A percentile compares a stretch with the other conserved stretches of the same genome.
Conservation (phyloP, 768 basidiomycete genomes). For the Inosperma sp. region DNA sequence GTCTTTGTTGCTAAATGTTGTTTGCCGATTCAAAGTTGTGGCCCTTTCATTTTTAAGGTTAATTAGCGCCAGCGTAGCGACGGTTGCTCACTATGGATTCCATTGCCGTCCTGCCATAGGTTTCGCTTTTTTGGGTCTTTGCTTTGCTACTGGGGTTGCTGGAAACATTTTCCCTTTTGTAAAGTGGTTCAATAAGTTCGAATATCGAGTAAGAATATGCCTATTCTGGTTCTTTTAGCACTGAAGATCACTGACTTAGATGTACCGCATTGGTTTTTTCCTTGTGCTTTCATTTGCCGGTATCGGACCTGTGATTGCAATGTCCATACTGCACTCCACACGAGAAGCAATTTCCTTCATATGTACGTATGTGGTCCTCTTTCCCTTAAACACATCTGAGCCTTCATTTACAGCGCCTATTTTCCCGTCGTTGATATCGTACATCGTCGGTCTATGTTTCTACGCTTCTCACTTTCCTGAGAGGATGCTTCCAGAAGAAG, state of each 20-base stretch:
- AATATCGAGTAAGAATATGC: constrained; percentile 57
- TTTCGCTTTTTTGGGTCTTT: constrained; percentile 61
- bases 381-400: not conserved
- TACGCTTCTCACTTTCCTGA: constrained; percentile 87
- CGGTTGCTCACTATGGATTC: constrained; percentile 78
- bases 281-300: constrained; percentile 65
- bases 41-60: constrained; percentile 45
- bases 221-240: not conserved
- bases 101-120: constrained; percentile 57
- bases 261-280: constrained; percentile 77
- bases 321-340: constrained; percentile 55
- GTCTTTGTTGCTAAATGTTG: constrained; percentile 16
- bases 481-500: constrained; percentile 52
- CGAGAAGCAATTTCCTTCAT: constrained; percentile 49
- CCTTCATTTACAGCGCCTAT: constrained; percentile 49
- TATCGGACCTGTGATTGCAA: constrained; percentile 61
- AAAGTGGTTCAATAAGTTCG: constrained; percentile 78
- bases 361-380: constrained; percentile 39
- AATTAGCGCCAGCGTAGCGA: constrained; percentile 77
- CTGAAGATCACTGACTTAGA: constrained; percentile 36
- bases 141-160: constrained; percentile 63
- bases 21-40: not conserved
- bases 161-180: constrained; percentile 85
- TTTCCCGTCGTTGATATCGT: constrained; percentile 64
- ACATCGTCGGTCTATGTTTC: constrained; percentile 72